phyloP scores from a whole-genome alignment of 176 grass and related monocot species.

The Eleusine coracana region DNA sequence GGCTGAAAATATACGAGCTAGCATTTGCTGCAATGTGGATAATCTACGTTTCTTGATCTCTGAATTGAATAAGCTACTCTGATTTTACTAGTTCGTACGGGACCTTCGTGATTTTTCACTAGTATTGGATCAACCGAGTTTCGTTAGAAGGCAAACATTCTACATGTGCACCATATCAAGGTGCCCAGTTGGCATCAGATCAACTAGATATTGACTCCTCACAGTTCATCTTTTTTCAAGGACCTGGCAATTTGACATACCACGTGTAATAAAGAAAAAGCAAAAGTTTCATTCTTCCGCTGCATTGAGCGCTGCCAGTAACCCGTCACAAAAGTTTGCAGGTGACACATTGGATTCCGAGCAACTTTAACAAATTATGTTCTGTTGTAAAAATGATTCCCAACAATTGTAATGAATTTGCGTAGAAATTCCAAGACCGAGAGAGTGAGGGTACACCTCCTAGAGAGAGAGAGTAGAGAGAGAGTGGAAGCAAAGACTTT shows the following conservation, averaged over 20 bases:
- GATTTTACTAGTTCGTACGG: not conserved
- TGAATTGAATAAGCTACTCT: not conserved
- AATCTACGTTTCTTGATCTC: not conserved
- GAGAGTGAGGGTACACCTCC: not conserved
- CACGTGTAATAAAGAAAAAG: not conserved
- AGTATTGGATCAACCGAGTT: not conserved
- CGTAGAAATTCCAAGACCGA: not conserved
- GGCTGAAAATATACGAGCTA: not conserved
- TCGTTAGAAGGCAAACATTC: not conserved
- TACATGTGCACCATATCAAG: not conserved
- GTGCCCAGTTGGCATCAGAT: not conserved
- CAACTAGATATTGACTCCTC: not conserved
- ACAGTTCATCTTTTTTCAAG: not conserved
- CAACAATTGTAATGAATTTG: not conserved
- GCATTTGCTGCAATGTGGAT: not conserved
- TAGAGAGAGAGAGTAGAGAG: not conserved
- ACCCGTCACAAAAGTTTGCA: not conserved
- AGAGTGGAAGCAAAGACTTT: conserved; percentile 27
- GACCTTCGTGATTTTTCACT: not conserved
- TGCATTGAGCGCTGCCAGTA: no score
- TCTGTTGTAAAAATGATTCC: not conserved
- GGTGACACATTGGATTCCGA: conserved; percentile 29
- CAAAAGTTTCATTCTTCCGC: not conserved
- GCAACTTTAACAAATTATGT: not conserved
- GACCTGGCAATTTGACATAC: not conserved